Evolutionary conservation across 202 grass and related monocot species (phyloP), one percentile per base, ranked within the genome.

Genomic region (Zizania palustris): DNA sequence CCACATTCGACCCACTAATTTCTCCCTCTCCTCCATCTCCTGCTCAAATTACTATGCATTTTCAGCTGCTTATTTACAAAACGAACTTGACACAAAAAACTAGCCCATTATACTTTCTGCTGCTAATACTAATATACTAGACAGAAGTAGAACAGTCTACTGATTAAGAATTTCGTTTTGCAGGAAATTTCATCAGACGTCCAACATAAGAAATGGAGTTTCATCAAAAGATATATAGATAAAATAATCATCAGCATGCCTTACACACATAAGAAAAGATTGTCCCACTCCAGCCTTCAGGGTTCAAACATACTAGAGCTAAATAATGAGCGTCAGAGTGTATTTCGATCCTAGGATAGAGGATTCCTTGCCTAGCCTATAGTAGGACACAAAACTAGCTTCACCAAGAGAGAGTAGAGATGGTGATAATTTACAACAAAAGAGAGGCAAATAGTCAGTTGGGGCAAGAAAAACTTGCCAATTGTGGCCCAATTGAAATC

Each of bases 11-110:
- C 86, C 86, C 33, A 95, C 96, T 55, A 95, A 63, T 83, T 90
- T 99, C 68, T 87, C 92, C 88, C 89, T 92, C 74, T 99, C 92
- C 81, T 99, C 89, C 85, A 95, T 85, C 58, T 98, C 95, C 95
- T 98, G 77, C 2, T 33, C 59, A 75, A 63, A 15, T 74, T 48
- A 65, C 4, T 48, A 11, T 40, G 14, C 5, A 48, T 49, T 19
- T 1, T 78, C 16, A 74, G 53, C 16, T 51, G 35, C 49, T 46
- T 72, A 65, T 76, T 68, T 54, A 39, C 9, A 21, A 15, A 65
- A 18, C 78, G 1, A 35, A 53, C 8, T 63, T 54, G 73, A 37
- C 11, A 16, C 51, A 35, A 65, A 15, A 10, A 44, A 45, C 0
- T 55, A 14, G 3, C 1, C 3, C 6, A 3, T 63, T 62, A 1